These are phyloP conservation scores for Cutaneotrichosporon dermatis DNA, from an alignment of 1,284 basidiomycete species.

Conservation along the genomic window DNA sequence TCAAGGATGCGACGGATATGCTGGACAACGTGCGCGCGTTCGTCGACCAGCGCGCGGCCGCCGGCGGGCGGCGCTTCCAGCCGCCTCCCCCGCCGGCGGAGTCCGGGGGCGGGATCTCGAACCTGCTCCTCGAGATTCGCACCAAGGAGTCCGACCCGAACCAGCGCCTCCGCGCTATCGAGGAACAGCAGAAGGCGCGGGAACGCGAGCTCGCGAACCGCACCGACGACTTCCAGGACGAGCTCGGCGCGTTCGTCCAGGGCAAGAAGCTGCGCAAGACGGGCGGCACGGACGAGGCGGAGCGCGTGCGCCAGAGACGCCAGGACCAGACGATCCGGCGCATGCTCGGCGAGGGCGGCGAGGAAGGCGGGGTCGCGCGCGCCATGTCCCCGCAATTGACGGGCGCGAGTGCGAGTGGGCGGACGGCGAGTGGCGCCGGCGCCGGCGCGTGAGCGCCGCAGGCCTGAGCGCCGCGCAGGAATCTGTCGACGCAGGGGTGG, in stretches of 20 bases:
- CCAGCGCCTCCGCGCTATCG: conserved; percentile 81
- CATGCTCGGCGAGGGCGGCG: conserved; percentile 60
- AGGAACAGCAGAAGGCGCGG: conserved; percentile 71
- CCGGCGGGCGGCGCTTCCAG: conserved; percentile 36
- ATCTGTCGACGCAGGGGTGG: too few species aligned
- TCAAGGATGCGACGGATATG: conserved; percentile 78
- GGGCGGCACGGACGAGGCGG: conserved; percentile 85
- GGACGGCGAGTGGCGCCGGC: too few species aligned
- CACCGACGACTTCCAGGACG: conserved; percentile 65
- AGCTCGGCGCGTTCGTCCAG: conserved; percentile 75
- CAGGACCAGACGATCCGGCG: conserved; percentile 79
- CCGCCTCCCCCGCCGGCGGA: conserved; percentile 22
- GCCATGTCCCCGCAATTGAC: not conserved
- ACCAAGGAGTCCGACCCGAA: conserved; percentile 73
- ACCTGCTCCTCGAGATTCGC: conserved; percentile 74
- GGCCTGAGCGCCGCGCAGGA: too few species aligned
- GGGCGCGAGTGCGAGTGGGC: not conserved
- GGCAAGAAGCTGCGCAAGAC: conserved; percentile 87
- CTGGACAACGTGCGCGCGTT: conserved; percentile 83
- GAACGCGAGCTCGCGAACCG: conserved; percentile 66
- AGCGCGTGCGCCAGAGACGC: conserved; percentile 73
- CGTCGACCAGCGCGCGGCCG: conserved; percentile 62
- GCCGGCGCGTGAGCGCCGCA: too few species aligned
- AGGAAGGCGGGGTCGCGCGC: conserved; percentile 16
- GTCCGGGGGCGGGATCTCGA: conserved; percentile 55